Base-by-base conservation (phyloP, 441 rosid species). In the Erysimum pusillum region DNA sequence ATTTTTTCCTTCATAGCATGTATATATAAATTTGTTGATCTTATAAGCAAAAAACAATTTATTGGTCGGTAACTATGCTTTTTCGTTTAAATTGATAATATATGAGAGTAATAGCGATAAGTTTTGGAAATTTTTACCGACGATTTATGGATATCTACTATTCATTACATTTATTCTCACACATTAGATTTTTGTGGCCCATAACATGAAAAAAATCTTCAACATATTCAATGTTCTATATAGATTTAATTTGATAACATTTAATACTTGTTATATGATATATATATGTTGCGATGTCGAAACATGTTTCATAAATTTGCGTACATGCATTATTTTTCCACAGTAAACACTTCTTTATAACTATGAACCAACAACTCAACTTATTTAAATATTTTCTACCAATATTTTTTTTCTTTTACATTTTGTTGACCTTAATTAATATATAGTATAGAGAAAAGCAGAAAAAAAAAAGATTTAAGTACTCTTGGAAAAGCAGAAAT, bases 141-240 rank as follows among this genome's bases (percentile, higher is more conserved):
- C 6, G 20, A n/a, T n/a, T 42, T 46, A 46, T 46, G 48, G 13
- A 45, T 14, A 44, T 15, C 9, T 22, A 42, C 12, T 20, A 13
- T 18, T 56, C 28, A 61, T 7, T 69, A 20, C 13, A 68, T 66
- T 41, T 60, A 51, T 5, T 42, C 6, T 31, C 25, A 61, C 10
- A 48, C 57, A 13, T 6, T 76, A 53, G 22, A 42, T 76, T 42
- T 53, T 15, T 69, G 12, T 52, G 79, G 79, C 20, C 75, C 70
- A 60, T 1, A n/a, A 18, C 58, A n/a, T n/a, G 18, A 60, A 49
- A 9, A 52, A 10, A 34, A 42, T 41, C 28, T 11, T 51, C 34
- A 38, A 34, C 13, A 34, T 42, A 25, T 68, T 51, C 14, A 35
- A 7, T 42, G 42, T 14, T 45, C 25, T 7, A 20, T 22, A 22